Evolutionary conservation across 225 moss, liverwort and hornwort genomes (phyloP), one percentile per base, ranked within the genome.

Genomic region (Antitrichia curtipendula): DNA sequence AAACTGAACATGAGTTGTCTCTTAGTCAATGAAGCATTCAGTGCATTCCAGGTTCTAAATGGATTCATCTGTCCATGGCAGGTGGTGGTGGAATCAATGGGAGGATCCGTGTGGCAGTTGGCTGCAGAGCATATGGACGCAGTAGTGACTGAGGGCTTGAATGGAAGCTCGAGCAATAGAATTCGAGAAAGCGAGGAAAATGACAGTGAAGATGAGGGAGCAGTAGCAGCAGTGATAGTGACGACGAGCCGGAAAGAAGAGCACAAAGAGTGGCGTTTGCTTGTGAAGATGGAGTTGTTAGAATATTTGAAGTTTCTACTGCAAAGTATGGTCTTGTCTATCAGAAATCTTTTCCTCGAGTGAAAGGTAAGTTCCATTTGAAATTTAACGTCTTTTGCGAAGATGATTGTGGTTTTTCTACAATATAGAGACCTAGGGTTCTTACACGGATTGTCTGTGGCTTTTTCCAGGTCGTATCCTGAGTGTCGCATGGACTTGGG

Each of bases 71-170:
- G 12, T 84, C 78, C 34, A 69, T 88, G 86, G 63, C 96, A 98
- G 98, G 96, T 90, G 81, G 90, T 92, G 47, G 94, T 95, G 74
- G 94, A 94, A 87, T 99, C 99, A 12, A 89, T 94, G 91, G 99
- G 99, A 84, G 99, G 99, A 61, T 95, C 99, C 52, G 93, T 99
- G 36, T 99, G 99, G 99, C 97, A 99, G 87, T 83, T 99, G 88
- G 94, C 94, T 64, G 99, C 92, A 31, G 99, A 99, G 80, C 94
- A 90, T 34, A 36, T 93, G 63, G 64, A 88, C 43, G 84, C 45
- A 80, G 70, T 62, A 56, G 80, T 80, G 53, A 52, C 64, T 8
- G 89, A 89, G 87, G 70, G 45, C 63, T 75, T 80, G 60, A 91
- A 78, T 79, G 90, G 89, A 69, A 90, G 85, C 57, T 32, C 81